Conservation (phyloP, 1,284 basidiomycete genomes). For the Puccinia coronata region DNA sequence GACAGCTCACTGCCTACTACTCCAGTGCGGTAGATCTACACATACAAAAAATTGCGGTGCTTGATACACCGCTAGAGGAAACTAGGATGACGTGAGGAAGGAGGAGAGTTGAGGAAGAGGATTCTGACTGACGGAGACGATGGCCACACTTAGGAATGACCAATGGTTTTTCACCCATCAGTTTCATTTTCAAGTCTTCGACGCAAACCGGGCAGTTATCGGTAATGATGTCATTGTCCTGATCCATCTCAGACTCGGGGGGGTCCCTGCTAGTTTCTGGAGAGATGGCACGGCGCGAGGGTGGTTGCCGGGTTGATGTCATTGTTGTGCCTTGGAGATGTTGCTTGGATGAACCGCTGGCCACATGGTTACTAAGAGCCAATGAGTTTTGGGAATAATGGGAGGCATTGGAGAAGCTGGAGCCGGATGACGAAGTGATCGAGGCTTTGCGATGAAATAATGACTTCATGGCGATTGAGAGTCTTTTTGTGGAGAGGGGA, state of each 20-base stretch:
- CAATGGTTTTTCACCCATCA: slow-evolving; percentile 84
- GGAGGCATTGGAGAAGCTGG: slow-evolving; percentile 17
- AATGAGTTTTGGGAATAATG: slow-evolving; percentile 5
- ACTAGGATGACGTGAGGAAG: too few relatives aligned
- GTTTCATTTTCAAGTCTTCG: slow-evolving; percentile 75
- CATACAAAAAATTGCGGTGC: too few relatives aligned
- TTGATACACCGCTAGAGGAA: too few relatives aligned
- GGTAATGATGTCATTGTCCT: neutral
- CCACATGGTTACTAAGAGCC: too few relatives aligned
- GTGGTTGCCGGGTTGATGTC: neutral
- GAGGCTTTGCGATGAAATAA: slow-evolving; percentile 13
- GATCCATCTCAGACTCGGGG: neutral
- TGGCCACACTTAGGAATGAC: slow-evolving; percentile 97
- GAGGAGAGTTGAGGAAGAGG: neutral
- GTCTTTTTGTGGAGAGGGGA: slow-evolving; percentile 3
- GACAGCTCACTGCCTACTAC: too few relatives aligned
- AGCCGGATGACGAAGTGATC: slow-evolving; percentile 22
- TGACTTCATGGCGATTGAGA: slow-evolving; percentile 17
- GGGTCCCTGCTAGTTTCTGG: neutral
- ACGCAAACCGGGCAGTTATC: slow-evolving; percentile 84
- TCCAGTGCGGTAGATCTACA: too few relatives aligned
- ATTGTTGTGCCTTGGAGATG: neutral
- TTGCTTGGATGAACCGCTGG: neutral
- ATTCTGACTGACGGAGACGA: slow-evolving; percentile 78
- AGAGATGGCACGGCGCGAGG: neutral